Evolutionary conservation across 169 alveolate species (phyloP).

Genomic region (Miamiensis avidus): DNA sequence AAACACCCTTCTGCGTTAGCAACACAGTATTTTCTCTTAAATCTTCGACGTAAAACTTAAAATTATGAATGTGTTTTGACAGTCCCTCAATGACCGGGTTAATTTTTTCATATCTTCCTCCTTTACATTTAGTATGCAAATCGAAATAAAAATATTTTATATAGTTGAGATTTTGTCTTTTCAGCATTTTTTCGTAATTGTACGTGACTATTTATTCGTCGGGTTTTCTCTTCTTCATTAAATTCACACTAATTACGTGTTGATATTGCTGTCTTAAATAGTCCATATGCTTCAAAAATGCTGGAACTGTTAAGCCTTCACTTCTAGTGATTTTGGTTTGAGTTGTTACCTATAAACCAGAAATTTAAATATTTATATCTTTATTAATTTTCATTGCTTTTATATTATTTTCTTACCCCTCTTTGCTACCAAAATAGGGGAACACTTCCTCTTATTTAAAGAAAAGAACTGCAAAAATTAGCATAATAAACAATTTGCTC

Average conservation of each 20-base stretch:
- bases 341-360: conserved; percentile 6
- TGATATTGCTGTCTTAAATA: conserved; percentile 53
- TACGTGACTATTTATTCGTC: conserved; percentile 63
- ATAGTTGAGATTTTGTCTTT: conserved; percentile 43
- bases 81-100: conserved; percentile 50
- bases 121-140: conserved; percentile 55
- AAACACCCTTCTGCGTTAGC: conserved; percentile 64
- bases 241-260: conserved; percentile 54
- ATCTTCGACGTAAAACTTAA: conserved; percentile 54
- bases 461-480: conserved; percentile 65
- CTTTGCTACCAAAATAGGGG: conserved; percentile 97
- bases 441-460: conserved; percentile 95
- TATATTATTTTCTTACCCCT: conserved; percentile 80
- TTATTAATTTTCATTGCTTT: conserved; percentile 53
- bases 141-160: conserved; percentile 35
- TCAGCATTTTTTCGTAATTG: conserved; percentile 42
- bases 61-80: conserved; percentile 46
- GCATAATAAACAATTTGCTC: conserved; percentile 87
- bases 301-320: conserved; percentile 58
- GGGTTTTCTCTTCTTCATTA: conserved; percentile 57
- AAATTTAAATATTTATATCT: too few species aligned
- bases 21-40: conserved; percentile 44
- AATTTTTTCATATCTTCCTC: conserved; percentile 50
- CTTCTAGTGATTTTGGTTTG: conserved; percentile 58
- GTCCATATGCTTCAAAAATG: conserved; percentile 63